Percentiles rank a stretch among this genome's conserved stretches.
Evolutionary conservation across 192 early-diverging fungal genomes (phyloP).

Genomic region (Geranomyces michiganensis): DNA sequence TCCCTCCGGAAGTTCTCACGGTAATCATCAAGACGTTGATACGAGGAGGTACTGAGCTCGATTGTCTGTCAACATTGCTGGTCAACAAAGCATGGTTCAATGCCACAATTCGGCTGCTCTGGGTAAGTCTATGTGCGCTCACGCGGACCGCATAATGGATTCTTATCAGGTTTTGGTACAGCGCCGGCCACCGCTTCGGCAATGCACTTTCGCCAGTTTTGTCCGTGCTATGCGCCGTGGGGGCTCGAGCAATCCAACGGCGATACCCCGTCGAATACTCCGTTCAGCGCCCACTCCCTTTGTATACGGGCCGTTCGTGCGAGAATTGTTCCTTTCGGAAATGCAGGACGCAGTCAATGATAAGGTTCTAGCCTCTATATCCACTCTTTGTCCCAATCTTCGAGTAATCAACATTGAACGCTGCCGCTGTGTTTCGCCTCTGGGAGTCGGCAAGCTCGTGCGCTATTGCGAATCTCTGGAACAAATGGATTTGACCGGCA

Average conservation of each 20-base stretch:
- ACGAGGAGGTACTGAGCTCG: conserved; percentile 4
- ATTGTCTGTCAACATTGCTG: background rate
- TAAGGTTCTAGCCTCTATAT: background rate
- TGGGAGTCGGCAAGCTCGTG: conserved; percentile 21
- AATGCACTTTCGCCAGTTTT: conserved; percentile 7
- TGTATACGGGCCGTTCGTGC: conserved; percentile 14
- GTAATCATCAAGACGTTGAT: conserved; percentile 8
- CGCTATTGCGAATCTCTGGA: conserved; percentile 10
- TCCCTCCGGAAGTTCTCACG: conserved; percentile 9
- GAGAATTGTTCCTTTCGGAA: conserved; percentile 16
- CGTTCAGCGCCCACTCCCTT: conserved; percentile 8
- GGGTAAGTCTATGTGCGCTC: background rate
- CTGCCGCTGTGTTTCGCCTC: background rate
- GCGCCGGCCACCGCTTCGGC: conserved; percentile 20
- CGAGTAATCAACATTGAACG: conserved; percentile 22
- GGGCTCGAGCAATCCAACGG: background rate
- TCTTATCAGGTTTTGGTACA: background rate
- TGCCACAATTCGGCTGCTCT: conserved; percentile 12
- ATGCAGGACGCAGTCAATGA: conserved; percentile 14
- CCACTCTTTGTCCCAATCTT: conserved; percentile 18
- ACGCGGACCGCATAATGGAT: too few species aligned
- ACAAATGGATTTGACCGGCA: conserved; percentile 29
- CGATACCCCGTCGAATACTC: conserved; percentile 10
- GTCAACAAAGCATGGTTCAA: conserved; percentile 28
- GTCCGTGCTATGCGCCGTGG: conserved; percentile 17